Conservation (phyloP, 2,329 filamentous ascomycete species). For the Colletotrichum magnum region DNA sequence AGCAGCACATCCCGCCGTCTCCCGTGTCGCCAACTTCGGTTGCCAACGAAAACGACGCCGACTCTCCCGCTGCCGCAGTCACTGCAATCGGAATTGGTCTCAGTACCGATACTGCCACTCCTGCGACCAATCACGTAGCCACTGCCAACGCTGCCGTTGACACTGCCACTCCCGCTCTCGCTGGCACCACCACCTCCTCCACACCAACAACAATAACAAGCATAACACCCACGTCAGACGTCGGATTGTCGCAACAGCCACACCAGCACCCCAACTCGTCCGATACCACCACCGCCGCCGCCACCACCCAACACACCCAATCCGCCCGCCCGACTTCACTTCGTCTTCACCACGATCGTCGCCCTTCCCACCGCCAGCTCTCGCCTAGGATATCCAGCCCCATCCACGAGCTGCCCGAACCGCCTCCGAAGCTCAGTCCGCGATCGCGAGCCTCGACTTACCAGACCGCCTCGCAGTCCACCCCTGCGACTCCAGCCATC, state of each 20-base stretch:
- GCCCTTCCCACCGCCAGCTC: slow-evolving; percentile 36
- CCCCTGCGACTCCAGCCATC: slow-evolving; percentile 40
- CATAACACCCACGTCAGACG: slow-evolving; percentile 38
- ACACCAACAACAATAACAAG: background rate
- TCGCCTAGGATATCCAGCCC: slow-evolving; percentile 41
- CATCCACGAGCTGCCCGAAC: slow-evolving; percentile 38
- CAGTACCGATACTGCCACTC: slow-evolving; percentile 15
- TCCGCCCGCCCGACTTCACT: slow-evolving; percentile 21
- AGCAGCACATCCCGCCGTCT: slow-evolving; percentile 52
- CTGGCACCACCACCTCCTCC: background rate
- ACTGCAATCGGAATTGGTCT: slow-evolving; percentile 17
- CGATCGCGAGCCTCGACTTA: slow-evolving; percentile 54
- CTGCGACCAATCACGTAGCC: slow-evolving; percentile 13
- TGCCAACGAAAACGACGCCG: slow-evolving; percentile 44
- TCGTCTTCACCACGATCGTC: slow-evolving; percentile 29
- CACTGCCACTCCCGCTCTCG: background rate
- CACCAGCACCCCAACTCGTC: slow-evolving; percentile 27
- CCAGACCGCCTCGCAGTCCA: slow-evolving; percentile 49
- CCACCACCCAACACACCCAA: slow-evolving; percentile 17
- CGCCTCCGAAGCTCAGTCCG: slow-evolving; percentile 42
- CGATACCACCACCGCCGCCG: slow-evolving; percentile 22
- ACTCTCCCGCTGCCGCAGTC: slow-evolving; percentile 11
- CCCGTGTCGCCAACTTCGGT: slow-evolving; percentile 53
- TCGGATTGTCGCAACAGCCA: slow-evolving; percentile 29
- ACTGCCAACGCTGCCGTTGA: background rate